Conservation (phyloP, 2,329 filamentous ascomycete species). For the Alternaria brassicicola region DNA sequence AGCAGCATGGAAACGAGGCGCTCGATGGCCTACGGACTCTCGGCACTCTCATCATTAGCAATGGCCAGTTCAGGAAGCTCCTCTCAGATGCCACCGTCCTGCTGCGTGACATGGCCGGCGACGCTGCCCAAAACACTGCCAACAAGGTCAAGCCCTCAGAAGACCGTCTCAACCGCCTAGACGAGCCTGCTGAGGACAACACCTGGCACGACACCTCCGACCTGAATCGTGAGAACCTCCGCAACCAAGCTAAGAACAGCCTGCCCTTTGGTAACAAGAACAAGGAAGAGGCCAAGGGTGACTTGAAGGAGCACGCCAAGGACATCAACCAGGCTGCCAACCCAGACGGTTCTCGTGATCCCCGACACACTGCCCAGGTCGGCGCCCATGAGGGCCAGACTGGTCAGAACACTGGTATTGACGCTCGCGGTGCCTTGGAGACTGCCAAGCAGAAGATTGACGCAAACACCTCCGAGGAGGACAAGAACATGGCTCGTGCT, state of each 20-base stretch:
- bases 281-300: conserved; percentile 57
- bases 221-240: conserved; percentile 71
- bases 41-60: conserved; percentile 88
- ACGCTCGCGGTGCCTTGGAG: conserved; percentile 59
- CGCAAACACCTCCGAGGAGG: conserved; percentile 69
- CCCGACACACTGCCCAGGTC: conserved; percentile 60
- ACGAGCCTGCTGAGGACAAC: conserved; percentile 85
- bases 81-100: conserved; percentile 79
- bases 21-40: conserved; percentile 85
- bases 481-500: conserved; percentile 51
- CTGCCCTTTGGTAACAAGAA: conserved; percentile 64
- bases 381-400: conserved; percentile 58
- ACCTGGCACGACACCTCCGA: conserved; percentile 90
- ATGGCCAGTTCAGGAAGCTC: conserved; percentile 94
- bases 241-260: conserved; percentile 68
- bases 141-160: conserved; percentile 76
- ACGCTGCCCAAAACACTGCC: conserved; percentile 82
- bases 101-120: conserved; percentile 87
- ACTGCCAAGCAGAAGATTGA: conserved; percentile 64
- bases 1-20: conserved; percentile 83
- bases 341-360: conserved; percentile 61
- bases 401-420: conserved; percentile 55
- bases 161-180: conserved; percentile 77
- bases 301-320: conserved; percentile 59
- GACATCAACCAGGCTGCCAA: conserved; percentile 65